phyloP scores from a whole-genome alignment of 495 filamentous ascomycete genomes.

The Penicillium riverlandense region DNA sequence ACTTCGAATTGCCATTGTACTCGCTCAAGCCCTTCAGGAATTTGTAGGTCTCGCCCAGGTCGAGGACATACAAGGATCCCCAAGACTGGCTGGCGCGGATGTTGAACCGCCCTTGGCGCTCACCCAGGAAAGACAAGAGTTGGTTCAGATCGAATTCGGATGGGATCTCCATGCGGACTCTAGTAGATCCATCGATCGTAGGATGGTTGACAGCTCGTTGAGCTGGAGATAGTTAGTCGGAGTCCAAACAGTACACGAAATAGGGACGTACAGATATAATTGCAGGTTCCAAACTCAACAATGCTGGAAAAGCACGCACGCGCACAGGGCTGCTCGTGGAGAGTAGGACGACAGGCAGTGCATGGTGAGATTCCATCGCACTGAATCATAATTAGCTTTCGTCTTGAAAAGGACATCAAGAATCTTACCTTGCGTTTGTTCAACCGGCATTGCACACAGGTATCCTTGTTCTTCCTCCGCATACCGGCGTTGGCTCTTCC shows the following conservation, averaged over 20 bases:
- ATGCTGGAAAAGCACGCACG: constrained; percentile 42
- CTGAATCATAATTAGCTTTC: constrained; percentile 13
- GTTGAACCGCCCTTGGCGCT: constrained; percentile 41
- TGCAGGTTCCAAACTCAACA: constrained; percentile 45
- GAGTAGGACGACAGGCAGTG: constrained; percentile 40
- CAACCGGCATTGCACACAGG: constrained; percentile 41
- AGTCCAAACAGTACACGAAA: neutral
- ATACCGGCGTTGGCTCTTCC: constrained; percentile 39
- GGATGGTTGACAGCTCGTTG: constrained; percentile 43
- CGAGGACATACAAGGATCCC: constrained; percentile 38
- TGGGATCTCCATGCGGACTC: constrained; percentile 36
- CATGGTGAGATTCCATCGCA: constrained; percentile 43
- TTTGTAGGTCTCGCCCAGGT: constrained; percentile 37
- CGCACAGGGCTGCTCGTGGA: constrained; percentile 42
- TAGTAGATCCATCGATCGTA: constrained; percentile 24
- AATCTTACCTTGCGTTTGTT: constrained; percentile 41
- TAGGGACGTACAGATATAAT: constrained; percentile 38
- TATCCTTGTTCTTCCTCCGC: constrained; percentile 43
- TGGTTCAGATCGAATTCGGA: constrained; percentile 35
- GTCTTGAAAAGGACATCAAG: neutral
- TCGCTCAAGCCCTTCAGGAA: constrained; percentile 39
- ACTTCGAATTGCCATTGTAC: constrained; percentile 39
- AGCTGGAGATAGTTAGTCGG: constrained; percentile 23
- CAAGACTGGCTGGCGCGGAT: constrained; percentile 41
- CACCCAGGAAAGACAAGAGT: constrained; percentile 34